These are phyloP conservation scores for Actinomortierella wolfii DNA, from an alignment of 371 early-diverging fungal genomes.

Conservation along the genomic window DNA sequence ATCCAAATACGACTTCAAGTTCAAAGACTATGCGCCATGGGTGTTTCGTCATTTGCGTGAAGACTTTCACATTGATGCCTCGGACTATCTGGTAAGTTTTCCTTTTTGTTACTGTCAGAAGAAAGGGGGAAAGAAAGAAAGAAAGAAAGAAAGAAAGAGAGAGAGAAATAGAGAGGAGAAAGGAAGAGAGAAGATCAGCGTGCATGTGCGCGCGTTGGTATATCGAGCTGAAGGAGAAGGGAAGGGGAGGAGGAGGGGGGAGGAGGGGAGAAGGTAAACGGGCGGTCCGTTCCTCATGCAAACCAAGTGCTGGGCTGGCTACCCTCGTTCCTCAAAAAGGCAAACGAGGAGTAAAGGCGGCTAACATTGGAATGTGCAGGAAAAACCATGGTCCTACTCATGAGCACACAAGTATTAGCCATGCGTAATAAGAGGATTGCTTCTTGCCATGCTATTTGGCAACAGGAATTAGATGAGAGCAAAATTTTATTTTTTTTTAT, in stretches of 20 bases:
- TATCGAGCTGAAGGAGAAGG: not conserved
- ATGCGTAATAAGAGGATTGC: too few relatives aligned
- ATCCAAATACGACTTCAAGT: slow-evolving; percentile 96
- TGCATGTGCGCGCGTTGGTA: not conserved
- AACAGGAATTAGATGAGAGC: not conserved
- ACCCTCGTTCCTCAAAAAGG: too few relatives aligned
- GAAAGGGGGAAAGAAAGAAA: not conserved
- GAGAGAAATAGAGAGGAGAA: not conserved
- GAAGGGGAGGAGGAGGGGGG: not conserved
- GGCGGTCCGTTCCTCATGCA: too few relatives aligned
- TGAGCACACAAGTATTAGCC: too few relatives aligned
- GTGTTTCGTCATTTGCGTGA: slow-evolving; percentile 92
- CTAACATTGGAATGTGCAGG: too few relatives aligned
- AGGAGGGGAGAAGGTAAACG: too few relatives aligned
- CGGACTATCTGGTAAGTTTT: slow-evolving; percentile 87
- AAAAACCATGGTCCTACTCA: too few relatives aligned
- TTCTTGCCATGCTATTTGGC: too few relatives aligned
- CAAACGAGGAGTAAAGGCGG: too few relatives aligned
- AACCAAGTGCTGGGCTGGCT: too few relatives aligned
- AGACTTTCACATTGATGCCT: slow-evolving; percentile 87
- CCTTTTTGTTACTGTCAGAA: not conserved
- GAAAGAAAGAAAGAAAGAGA: not conserved
- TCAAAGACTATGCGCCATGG: slow-evolving; percentile 98
- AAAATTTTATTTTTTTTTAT: not conserved
- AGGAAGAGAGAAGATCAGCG: not conserved